A percentile compares a stretch with the other conserved stretches of the same genome.
Evolutionary conservation across 257 asterid genomes (phyloP).

Genomic region (Galeopsis tetrahit): DNA sequence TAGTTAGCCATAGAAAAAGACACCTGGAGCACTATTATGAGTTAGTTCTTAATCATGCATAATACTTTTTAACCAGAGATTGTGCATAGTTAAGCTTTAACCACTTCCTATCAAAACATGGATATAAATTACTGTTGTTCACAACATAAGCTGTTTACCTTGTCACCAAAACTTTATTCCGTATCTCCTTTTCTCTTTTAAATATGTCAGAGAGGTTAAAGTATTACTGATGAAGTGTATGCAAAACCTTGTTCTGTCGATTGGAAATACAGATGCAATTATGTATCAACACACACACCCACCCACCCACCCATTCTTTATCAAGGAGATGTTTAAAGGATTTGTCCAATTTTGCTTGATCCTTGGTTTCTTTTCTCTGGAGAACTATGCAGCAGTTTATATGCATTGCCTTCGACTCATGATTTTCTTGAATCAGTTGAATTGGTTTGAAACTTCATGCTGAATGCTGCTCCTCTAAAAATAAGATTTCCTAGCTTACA

Average conservation of each 20-base stretch:
- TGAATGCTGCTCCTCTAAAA: neutral
- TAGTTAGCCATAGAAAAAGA: neutral
- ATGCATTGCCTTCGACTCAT: neutral
- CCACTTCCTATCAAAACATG: neutral
- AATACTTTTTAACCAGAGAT: neutral
- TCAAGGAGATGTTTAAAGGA: neutral
- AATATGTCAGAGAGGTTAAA: neutral
- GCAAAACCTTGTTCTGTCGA: neutral
- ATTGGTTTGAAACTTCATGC: slow-evolving; percentile 10
- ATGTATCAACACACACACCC: neutral
- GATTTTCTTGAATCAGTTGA: slow-evolving; percentile 9
- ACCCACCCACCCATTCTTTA: neutral
- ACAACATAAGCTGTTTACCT: neutral
- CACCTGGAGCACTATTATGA: neutral
- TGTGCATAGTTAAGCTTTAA: neutral
- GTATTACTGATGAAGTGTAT: neutral
- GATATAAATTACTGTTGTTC: neutral
- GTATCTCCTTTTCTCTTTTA: neutral
- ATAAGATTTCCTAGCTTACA: slow-evolving; percentile 9
- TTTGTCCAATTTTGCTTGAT: neutral
- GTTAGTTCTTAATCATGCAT: neutral
- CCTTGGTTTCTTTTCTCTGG: neutral
- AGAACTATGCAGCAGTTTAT: neutral
- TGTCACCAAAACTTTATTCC: neutral
- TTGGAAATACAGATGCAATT: slow-evolving; percentile 2